Evolutionary conservation across 148 eudicot genomes (phyloP).

Genomic region (Cornus suecica): DNA sequence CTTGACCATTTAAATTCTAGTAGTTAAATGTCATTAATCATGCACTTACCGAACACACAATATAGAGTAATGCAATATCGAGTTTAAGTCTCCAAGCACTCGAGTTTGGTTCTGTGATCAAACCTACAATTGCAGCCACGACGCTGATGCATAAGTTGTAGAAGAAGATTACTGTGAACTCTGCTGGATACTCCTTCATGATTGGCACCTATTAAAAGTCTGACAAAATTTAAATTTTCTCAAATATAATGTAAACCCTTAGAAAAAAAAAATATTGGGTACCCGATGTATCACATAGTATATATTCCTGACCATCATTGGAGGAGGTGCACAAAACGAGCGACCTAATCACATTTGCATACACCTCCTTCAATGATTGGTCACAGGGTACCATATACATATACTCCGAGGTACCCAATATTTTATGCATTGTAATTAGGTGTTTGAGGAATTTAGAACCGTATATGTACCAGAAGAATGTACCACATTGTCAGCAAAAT

Average conservation of each 20-base stretch:
- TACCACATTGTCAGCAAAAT: conserved; percentile 78
- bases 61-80: conserved; percentile 49
- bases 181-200: conserved; percentile 64
- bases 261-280: no score
- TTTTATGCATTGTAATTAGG: not conserved
- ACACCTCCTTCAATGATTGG: not conserved
- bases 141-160: conserved; percentile 41
- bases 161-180: conserved; percentile 54
- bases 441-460: not conserved
- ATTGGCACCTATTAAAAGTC: conserved; percentile 43
- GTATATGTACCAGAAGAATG: conserved; percentile 61
- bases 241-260: no score
- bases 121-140: conserved; percentile 40
- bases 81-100: conserved; percentile 48
- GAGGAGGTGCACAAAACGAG: no score
- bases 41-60: conserved; percentile 58
- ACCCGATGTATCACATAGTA: not conserved
- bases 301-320: no score
- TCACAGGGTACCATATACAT: not conserved
- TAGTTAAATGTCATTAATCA: not conserved
- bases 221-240: not conserved
- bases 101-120: conserved; percentile 30
- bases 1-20: not conserved
- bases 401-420: no score
- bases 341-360: not conserved